Conservation (phyloP, 78 protist genomes). For the Cavenderia fasciculata region DNA sequence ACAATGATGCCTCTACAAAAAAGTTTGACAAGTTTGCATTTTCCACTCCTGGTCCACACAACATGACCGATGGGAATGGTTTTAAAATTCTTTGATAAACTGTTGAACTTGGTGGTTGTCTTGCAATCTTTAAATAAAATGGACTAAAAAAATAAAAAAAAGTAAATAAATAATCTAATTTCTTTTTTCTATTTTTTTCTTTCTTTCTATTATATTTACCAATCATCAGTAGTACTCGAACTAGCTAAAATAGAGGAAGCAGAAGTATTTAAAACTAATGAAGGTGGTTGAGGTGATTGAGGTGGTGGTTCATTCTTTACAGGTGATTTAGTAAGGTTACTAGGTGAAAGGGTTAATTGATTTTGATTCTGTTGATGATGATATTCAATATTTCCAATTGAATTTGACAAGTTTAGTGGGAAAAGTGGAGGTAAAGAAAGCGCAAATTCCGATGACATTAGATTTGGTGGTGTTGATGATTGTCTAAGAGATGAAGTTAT, state of each 20-base stretch:
- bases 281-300: background rate
- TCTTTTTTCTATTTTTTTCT: too few relatives aligned
- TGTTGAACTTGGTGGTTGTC: slow-evolving; percentile 83
- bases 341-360: background rate
- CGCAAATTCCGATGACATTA: background rate
- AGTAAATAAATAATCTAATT: background rate
- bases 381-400: background rate
- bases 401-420: background rate
- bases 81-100: slow-evolving; percentile 86
- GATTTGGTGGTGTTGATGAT: background rate
- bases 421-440: slow-evolving; percentile 17
- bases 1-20: slow-evolving; percentile 80
- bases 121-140: slow-evolving; percentile 72
- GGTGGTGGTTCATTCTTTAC: slow-evolving; percentile 10
- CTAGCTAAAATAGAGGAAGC: slow-evolving; percentile 17
- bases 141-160: slow-evolving; percentile 7
- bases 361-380: slow-evolving; percentile 10
- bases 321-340: background rate
- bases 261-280: slow-evolving; percentile 4
- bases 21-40: slow-evolving; percentile 53
- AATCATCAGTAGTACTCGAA: background rate
- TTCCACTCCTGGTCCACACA: slow-evolving; percentile 68
- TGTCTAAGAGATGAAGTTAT: background rate
- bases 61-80: slow-evolving; percentile 86
- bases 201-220: background rate